Conservation (phyloP, 148 eudicot genomes). For the Polygonum aviculare region DNA sequence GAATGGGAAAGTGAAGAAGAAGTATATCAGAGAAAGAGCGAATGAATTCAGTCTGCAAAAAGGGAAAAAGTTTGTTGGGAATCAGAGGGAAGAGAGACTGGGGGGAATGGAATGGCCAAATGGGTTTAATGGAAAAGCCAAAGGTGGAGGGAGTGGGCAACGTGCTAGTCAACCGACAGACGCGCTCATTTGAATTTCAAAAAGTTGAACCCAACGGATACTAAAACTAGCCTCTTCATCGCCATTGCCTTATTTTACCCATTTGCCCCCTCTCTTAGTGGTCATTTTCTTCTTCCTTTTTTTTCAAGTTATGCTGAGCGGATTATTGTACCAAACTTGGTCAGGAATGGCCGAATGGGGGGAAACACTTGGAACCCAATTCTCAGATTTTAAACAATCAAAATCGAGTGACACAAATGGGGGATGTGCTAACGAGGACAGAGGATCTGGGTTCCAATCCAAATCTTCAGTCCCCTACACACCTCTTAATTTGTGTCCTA, state of each 20-base stretch:
- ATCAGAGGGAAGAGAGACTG: neutral
- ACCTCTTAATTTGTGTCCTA: too few species aligned
- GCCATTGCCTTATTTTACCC: neutral
- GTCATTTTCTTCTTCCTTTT: neutral
- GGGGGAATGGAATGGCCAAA: neutral
- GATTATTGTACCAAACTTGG: too few species aligned
- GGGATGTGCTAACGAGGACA: too few species aligned
- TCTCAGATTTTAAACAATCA: too few species aligned
- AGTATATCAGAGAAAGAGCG: neutral
- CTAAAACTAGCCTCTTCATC: neutral
- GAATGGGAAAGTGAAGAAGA: neutral
- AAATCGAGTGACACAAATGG: too few species aligned
- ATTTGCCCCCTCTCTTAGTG: neutral
- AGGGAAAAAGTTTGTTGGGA: neutral
- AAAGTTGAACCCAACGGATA: neutral
- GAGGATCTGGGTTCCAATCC: too few species aligned
- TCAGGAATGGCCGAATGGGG: too few species aligned
- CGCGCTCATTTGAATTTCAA: constrained; percentile 24
- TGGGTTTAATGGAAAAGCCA: constrained; percentile 18
- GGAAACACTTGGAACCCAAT: too few species aligned
- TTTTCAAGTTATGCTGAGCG: too few species aligned
- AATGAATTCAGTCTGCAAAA: constrained; percentile 1
- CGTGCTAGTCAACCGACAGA: neutral
- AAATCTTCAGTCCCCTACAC: too few species aligned
- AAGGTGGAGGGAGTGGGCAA: constrained; percentile 11